Evolutionary conservation across 2,329 filamentous ascomycete species (phyloP), one percentile per base, ranked within the genome.

Genomic region (Fusarium dlaminii): DNA sequence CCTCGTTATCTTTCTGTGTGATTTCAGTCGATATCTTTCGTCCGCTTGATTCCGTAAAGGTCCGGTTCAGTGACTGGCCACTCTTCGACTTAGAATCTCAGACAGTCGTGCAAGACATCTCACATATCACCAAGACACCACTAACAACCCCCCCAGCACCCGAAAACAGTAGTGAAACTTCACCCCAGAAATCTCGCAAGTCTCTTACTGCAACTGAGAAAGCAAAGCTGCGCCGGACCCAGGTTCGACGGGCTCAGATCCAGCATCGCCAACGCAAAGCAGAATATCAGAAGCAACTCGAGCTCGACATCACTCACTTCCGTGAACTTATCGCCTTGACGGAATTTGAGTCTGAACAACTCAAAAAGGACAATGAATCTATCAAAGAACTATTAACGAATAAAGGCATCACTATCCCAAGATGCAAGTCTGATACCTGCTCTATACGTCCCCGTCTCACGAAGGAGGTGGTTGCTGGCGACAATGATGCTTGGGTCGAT

Each of bases 201-300:
- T 59, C 68, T 42, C 61, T 74, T 8, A 68, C 73, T 6, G 69
- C 75, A 42, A 74, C 79, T 74, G 82, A 84, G 60, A 88, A 87
- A 77, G 81, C 85, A 29, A 83, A 86, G 75, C 69, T 82, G 22
- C 85, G 88, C 9, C 84, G 88, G 1, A 84, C 85, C 7, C 88
- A 90, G 70, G 87, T 90, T 58, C 81, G 87, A 6, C 84, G 82
- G 29, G 88, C 88, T 5, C 88, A 90, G 82, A 84, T 86, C 42
- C 84, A 88, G 77, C 88, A 90, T 74, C 87, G 88, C 22, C 85
- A 87, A 78, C 86, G 88, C 75, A 89, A 89, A 75, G 87, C 86
- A 57, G 86, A 89, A 77, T 88, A 90, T 76, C 83, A 87, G 70
- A 86, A 85, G 75, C 82, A 89, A 80, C 85, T 90, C 36, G 88